Evolutionary conservation across 768 basidiomycete genomes (phyloP).

Genomic region (Naganishia vaughanmartiniae): DNA sequence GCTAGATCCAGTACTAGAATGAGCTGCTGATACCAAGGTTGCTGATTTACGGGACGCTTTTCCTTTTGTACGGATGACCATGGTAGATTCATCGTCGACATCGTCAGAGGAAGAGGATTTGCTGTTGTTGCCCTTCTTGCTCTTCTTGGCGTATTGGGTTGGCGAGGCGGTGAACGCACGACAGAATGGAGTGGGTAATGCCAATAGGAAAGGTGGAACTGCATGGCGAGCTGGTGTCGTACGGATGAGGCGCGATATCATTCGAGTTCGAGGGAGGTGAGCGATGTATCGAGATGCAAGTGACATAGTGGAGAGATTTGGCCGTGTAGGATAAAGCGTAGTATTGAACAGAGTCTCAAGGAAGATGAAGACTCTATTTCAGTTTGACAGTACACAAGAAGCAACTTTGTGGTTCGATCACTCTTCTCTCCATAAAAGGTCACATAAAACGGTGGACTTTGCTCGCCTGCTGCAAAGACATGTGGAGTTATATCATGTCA

Average conservation of each 20-base stretch:
- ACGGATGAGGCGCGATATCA: not conserved
- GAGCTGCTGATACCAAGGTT: constrained; percentile 10
- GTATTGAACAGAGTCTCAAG: not conserved
- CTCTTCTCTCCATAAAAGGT: not conserved
- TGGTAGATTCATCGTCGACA: constrained; percentile 19
- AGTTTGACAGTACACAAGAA: not conserved
- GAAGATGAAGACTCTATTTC: not conserved
- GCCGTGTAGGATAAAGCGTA: not conserved
- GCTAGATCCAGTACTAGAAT: constrained; percentile 14
- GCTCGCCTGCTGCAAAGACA: too few relatives aligned
- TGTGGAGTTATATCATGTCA: too few relatives aligned
- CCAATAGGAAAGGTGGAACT: not conserved
- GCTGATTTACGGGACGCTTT: constrained; percentile 18
- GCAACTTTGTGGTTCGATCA: constrained; percentile 6
- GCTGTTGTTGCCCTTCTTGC: constrained; percentile 24
- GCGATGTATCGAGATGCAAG: not conserved
- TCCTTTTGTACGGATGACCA: constrained; percentile 29
- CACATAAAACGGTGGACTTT: too few relatives aligned
- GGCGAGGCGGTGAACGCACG: not conserved
- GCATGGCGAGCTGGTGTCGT: not conserved
- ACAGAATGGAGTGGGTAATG: not conserved
- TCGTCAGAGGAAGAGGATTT: constrained; percentile 12
- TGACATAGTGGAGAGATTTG: not conserved
- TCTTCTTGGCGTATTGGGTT: constrained; percentile 22
- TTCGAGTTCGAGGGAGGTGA: not conserved